Base-by-base conservation (phyloP, 345 rosid genomes). In the Crucihimalaya himalaica region DNA sequence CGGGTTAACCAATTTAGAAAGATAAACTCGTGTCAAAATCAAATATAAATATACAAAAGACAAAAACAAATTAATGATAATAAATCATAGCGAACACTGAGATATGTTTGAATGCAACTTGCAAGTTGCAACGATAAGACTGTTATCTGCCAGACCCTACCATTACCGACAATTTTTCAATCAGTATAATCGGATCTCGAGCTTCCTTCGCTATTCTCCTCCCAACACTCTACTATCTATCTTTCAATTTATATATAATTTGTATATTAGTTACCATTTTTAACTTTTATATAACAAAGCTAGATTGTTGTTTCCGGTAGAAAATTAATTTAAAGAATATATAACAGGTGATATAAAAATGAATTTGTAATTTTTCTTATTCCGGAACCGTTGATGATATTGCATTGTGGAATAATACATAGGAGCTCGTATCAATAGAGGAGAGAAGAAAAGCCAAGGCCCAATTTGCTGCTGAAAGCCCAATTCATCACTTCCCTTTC, bases 51-150 rank as follows among this genome's bases (percentile, higher is more conserved):
- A 63, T 21, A 42, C 4, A 42, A 40, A 62, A 65, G 16, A 55
- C 39, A 73, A 29, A 72, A 52, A 8, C 7, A 42, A 65, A 56
- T 54, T 43, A 73, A 57, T 46, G 8, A 56, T 45, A 65, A 56
- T 54, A 54, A 73, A 57, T 46, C 8, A 56, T 45, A 63, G 55
- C 34, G 43, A 21, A 54, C 47, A 63, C 43, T 16, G 39, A 34
- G 65, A 57, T 19, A 35, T 66, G 72, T 66, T 47, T 66, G 60
- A 11, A 57, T 48, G 67, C 68, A 67, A 75, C 73, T 75, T 75
- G 73, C 68, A 67, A 75, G 78, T 75, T 75, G 73, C 78, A 75
- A 68, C 62, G 70, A 75, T 75, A 23, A 68, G 74, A 75, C 79
- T 61, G 48, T 8, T 68, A 61, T 75, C 56, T 62, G 58, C 21